Conservation (phyloP, 441 rosid species). For the California macrophylla region DNA sequence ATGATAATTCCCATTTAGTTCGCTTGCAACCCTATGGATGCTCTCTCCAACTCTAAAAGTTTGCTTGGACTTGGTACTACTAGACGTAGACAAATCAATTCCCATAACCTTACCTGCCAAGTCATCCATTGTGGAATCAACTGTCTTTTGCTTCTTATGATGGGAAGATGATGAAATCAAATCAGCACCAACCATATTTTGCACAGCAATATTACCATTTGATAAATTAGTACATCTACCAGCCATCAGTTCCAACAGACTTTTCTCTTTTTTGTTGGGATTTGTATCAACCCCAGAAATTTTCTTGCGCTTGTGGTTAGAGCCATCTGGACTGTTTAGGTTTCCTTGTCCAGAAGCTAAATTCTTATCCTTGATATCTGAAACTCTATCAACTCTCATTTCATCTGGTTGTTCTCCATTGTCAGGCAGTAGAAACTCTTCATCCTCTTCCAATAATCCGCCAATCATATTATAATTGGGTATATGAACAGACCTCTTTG, state of each 20-base stretch:
- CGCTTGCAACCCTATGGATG: conserved; percentile 50
- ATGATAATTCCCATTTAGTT: conserved; percentile 34
- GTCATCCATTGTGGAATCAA: conserved; percentile 22
- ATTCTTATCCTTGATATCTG: conserved; percentile 20
- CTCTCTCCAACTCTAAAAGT: conserved; percentile 51
- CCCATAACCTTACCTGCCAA: conserved; percentile 24
- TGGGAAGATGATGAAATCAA: conserved; percentile 19
- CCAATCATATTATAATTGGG: conserved; percentile 42
- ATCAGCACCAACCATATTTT: conserved; percentile 17
- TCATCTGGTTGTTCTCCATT: conserved; percentile 20
- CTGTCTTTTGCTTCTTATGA: conserved; percentile 39
- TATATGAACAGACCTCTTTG: conserved; percentile 53
- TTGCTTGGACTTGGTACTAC: conserved; percentile 25
- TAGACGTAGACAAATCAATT: conserved; percentile 19
- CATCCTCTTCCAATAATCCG: conserved; percentile 37
- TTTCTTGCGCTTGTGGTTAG: conserved; percentile 29
- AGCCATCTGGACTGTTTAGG: conserved; percentile 21
- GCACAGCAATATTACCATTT: conserved; percentile 23
- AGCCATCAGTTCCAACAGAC: conserved; percentile 44
- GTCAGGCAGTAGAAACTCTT: conserved; percentile 26
- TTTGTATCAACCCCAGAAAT: conserved; percentile 20
- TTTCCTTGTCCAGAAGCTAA: conserved; percentile 25
- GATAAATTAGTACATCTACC: conserved; percentile 26
- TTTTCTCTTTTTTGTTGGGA: conserved; percentile 43
- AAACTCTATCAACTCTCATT: conserved; percentile 20